Percentiles rank a stretch among this genome's conserved stretches.
These are phyloP conservation scores for Quercus lobata DNA, from an alignment of 331 rosid species.

Conservation along the genomic window DNA sequence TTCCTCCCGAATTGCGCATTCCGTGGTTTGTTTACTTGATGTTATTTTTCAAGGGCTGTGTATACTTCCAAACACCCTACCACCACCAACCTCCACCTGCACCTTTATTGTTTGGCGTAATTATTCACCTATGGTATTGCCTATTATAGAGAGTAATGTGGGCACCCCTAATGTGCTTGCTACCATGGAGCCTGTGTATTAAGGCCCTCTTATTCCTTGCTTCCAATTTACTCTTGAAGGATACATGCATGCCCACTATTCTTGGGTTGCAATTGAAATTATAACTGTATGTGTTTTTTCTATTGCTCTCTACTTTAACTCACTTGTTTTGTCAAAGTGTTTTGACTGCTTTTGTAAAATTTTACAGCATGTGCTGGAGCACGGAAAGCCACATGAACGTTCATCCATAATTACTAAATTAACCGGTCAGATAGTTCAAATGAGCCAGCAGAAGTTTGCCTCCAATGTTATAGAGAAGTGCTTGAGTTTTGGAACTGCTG, in stretches of 20 bases:
- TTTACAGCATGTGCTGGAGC: slow-evolving; percentile 93
- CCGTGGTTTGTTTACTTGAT: not conserved
- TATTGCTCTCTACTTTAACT: not conserved
- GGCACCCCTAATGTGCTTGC: not conserved
- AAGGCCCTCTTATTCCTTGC: not conserved
- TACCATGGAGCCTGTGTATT: not conserved
- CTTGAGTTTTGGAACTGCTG: slow-evolving; percentile 79
- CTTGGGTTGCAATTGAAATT: not conserved
- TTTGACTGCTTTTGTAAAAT: slow-evolving; percentile 2
- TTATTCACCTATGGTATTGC: not conserved
- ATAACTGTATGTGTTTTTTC: not conserved
- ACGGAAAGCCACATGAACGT: slow-evolving; percentile 95
- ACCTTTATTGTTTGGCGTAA: not conserved
- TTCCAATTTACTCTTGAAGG: not conserved
- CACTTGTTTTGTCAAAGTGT: not conserved
- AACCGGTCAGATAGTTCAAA: slow-evolving; percentile 86
- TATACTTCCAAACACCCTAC: not conserved
- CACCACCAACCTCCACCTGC: not conserved
- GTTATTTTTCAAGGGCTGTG: not conserved
- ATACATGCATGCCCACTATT: not conserved
- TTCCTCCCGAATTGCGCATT: not conserved
- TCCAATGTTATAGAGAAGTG: slow-evolving; percentile 96
- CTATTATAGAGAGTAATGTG: not conserved
- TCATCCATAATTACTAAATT: slow-evolving; percentile 84
- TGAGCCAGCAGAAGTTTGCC: slow-evolving; percentile 99